Conservation (phyloP, 495 filamentous ascomycete genomes). For the Barbatosphaeria neglecta region DNA sequence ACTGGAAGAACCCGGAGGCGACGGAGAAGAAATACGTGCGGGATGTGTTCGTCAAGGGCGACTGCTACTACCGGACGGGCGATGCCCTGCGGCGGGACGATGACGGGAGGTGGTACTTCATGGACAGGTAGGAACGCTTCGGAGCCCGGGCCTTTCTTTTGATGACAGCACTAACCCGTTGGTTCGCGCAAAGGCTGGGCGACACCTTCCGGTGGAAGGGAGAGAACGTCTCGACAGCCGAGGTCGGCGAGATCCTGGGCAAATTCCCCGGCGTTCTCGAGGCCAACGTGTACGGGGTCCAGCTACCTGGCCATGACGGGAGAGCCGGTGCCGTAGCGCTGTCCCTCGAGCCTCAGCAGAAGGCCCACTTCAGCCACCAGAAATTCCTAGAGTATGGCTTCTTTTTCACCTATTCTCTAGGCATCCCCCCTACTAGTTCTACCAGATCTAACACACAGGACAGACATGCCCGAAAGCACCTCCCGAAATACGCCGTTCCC, state of each 20-base stretch:
- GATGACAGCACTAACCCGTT: background rate
- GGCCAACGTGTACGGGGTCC: constrained; percentile 71
- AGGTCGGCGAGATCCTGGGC: constrained; percentile 60
- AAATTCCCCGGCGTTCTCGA: constrained; percentile 54
- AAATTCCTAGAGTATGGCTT: constrained; percentile 39
- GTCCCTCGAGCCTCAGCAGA: constrained; percentile 28
- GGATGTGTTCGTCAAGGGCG: constrained; percentile 63
- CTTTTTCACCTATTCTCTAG: background rate
- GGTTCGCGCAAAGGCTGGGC: constrained; percentile 34
- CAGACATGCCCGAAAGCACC: constrained; percentile 38
- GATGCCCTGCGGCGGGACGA: constrained; percentile 53
- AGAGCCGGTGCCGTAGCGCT: constrained; percentile 59
- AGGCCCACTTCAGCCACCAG: constrained; percentile 38
- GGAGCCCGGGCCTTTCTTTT: background rate
- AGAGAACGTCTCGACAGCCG: constrained; percentile 72
- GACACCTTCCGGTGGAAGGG: constrained; percentile 80
- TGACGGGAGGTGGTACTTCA: constrained; percentile 70
- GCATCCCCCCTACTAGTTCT: background rate
- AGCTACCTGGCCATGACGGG: constrained; percentile 58
- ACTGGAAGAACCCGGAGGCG: constrained; percentile 54
- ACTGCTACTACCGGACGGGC: constrained; percentile 64
- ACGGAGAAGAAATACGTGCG: constrained; percentile 57
- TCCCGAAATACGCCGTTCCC: constrained; percentile 69
- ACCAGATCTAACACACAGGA: background rate
- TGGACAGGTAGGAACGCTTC: constrained; percentile 45